Evolutionary conservation across 169 alveolate genomes (phyloP).

Genomic region (Besnoitia besnoiti): DNA sequence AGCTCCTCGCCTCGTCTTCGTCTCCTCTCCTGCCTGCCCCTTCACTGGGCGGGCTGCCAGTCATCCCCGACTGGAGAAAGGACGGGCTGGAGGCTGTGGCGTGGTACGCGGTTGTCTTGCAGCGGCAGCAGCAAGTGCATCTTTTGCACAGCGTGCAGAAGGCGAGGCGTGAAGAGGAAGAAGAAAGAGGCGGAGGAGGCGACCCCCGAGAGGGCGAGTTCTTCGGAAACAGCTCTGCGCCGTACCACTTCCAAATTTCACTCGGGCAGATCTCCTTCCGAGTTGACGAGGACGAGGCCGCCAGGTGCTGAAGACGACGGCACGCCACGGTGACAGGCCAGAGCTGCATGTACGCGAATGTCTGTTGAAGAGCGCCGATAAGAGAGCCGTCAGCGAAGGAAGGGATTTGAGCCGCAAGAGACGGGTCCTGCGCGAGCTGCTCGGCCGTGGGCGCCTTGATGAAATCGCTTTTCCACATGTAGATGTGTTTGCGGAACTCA

Average conservation of each 20-base stretch:
- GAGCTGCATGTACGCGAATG: conserved; percentile 86
- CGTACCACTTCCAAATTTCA: conserved; percentile 59
- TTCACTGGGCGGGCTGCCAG: neutral
- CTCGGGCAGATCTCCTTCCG: conserved; percentile 39
- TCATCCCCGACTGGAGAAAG: neutral
- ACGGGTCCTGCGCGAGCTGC: conserved; percentile 57
- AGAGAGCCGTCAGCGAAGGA: conserved; percentile 67
- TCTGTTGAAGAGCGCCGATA: conserved; percentile 83
- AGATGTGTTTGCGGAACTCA: conserved; percentile 82
- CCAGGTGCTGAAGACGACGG: conserved; percentile 49
- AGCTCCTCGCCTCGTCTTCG: neutral
- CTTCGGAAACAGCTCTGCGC: conserved; percentile 62
- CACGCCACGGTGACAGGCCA: conserved; percentile 82
- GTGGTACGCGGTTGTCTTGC: conserved; percentile 35
- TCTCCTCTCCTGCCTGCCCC: neutral
- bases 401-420: conserved; percentile 36
- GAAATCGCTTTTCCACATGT: conserved; percentile 55
- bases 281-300: conserved; percentile 46
- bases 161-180: conserved; percentile 25
- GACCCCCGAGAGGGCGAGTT: neutral
- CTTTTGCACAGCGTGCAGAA: conserved; percentile 49
- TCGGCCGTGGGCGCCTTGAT: conserved; percentile 62
- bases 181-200: neutral
- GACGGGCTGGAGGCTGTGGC: neutral
- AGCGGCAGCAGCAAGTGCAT: conserved; percentile 65